A percentile compares a stretch with the other conserved stretches of the same genome.
These are phyloP conservation scores for Prunus dulcis DNA, from an alignment of 306 rosid species.

Conservation along the genomic window DNA sequence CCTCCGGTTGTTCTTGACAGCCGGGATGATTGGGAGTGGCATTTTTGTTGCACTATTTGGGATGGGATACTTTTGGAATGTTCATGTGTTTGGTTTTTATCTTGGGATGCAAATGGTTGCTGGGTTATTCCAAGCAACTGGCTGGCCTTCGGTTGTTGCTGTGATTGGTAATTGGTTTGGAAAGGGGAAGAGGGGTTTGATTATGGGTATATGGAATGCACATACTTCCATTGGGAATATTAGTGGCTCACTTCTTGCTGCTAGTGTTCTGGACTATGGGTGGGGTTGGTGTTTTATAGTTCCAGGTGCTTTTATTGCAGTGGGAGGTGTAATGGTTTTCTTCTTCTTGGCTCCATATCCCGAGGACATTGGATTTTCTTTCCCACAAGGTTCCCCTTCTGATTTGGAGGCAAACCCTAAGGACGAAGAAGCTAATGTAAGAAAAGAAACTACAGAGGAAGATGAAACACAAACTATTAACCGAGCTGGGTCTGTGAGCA, in stretches of 20 bases:
- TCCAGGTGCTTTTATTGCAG: conserved; percentile 45
- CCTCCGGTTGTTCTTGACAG: conserved; percentile 51
- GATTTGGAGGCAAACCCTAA: conserved; percentile 4
- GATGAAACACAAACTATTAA: conserved; percentile 5
- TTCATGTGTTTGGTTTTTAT: conserved; percentile 62
- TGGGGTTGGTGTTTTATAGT: conserved; percentile 86
- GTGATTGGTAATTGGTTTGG: conserved; percentile 92
- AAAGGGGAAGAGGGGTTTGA: conserved; percentile 67
- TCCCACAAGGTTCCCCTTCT: conserved; percentile 26
- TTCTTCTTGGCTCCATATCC: conserved; percentile 71
- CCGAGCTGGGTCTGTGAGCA: conserved; percentile 26
- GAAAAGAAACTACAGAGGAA: conserved; percentile 1
- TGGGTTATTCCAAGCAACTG: conserved; percentile 78
- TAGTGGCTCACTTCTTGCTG: conserved; percentile 70
- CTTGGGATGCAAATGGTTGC: conserved; percentile 71
- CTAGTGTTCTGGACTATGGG: conserved; percentile 69
- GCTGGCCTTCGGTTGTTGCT: conserved; percentile 91
- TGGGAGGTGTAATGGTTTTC: conserved; percentile 63
- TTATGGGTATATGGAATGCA: conserved; percentile 89
- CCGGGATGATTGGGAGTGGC: conserved; percentile 81
- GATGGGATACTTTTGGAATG: conserved; percentile 63
- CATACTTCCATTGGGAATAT: conserved; percentile 87
- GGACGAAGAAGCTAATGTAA: conserved; percentile 45
- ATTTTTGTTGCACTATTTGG: conserved; percentile 62
- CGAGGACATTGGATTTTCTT: conserved; percentile 50